Percentiles rank a stretch among this genome's conserved stretches.
phyloP scores from a whole-genome alignment of 805 yeast genomes.

The Lipomyces kockii region DNA sequence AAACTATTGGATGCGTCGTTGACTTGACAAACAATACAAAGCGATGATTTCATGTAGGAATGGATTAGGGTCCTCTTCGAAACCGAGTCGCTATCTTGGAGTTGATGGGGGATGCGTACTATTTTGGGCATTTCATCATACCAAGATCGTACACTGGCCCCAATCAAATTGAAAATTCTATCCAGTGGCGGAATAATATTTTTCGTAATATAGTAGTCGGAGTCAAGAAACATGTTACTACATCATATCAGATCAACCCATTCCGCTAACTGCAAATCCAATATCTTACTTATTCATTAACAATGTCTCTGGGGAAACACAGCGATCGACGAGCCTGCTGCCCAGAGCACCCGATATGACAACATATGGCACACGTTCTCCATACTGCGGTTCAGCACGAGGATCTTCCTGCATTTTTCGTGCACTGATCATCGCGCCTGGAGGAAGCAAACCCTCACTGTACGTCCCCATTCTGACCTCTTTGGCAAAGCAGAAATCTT shows the following conservation, averaged over 20 bases:
- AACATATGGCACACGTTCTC: constrained; percentile 85
- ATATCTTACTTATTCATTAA: constrained; percentile 48
- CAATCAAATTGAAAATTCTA: constrained; percentile 77
- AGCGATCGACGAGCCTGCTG: constrained; percentile 71
- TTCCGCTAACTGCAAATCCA: neutral
- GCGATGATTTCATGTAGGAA: constrained; percentile 28
- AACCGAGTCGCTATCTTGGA: neutral
- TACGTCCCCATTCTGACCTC: constrained; percentile 87
- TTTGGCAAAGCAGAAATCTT: constrained; percentile 89
- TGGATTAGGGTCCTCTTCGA: constrained; percentile 21
- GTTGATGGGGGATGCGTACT: constrained; percentile 27
- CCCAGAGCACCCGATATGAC: constrained; percentile 65
- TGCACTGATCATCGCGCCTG: constrained; percentile 86
- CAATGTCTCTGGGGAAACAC: constrained; percentile 77
- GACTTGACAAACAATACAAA: constrained; percentile 28
- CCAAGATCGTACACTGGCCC: constrained; percentile 82
- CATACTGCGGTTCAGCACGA: constrained; percentile 81
- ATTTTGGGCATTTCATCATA: constrained; percentile 65
- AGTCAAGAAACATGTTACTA: constrained; percentile 59
- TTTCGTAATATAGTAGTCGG: constrained; percentile 82
- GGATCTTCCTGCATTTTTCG: constrained; percentile 65
- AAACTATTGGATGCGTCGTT: constrained; percentile 19
- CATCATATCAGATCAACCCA: neutral
- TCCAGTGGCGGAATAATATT: constrained; percentile 89
- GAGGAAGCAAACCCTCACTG: constrained; percentile 71